These are phyloP conservation scores for Canna indica DNA, from an alignment of 176 grass and related monocot species.

Conservation along the genomic window DNA sequence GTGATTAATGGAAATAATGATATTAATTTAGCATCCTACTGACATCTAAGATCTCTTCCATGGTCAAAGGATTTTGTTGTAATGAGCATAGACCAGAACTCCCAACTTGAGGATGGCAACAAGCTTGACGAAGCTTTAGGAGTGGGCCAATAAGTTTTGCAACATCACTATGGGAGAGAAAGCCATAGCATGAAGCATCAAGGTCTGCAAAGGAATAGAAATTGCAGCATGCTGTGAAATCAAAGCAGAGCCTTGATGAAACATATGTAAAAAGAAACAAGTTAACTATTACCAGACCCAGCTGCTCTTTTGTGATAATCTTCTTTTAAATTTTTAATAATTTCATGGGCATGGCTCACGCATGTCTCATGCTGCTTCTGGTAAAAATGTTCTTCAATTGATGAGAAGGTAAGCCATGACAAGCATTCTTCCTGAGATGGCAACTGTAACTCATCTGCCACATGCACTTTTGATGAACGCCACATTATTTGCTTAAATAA, in stretches of 20 bases:
- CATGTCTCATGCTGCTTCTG: slow-evolving; percentile 87
- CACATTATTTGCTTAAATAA: slow-evolving; percentile 92
- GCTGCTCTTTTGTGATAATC: slow-evolving; percentile 36
- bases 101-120: slow-evolving; percentile 94
- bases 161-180: slow-evolving; percentile 67
- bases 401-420: slow-evolving; percentile 71
- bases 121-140: slow-evolving; percentile 89
- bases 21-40: slow-evolving; percentile 7
- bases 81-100: slow-evolving; percentile 91
- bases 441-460: slow-evolving; percentile 63
- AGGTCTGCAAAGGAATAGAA: slow-evolving; percentile 27
- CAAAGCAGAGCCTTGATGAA: slow-evolving; percentile 10
- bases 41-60: slow-evolving; percentile 95
- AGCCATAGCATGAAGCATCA: slow-evolving; percentile 34
- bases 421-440: slow-evolving; percentile 83
- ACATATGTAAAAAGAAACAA: neutral
- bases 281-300: slow-evolving; percentile 36
- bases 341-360: slow-evolving; percentile 80
- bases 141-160: slow-evolving; percentile 68
- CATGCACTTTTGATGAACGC: slow-evolving; percentile 96
- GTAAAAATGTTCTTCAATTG: slow-evolving; percentile 98
- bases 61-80: slow-evolving; percentile 74
- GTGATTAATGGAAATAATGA: neutral
- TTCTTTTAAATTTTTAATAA: slow-evolving; percentile 74
- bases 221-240: slow-evolving; percentile 14